Percentiles rank a stretch among this genome's conserved stretches.
These are phyloP conservation scores for Fusarium keratoplasticum DNA, from an alignment of 2,329 filamentous ascomycete species.

Conservation along the genomic window DNA sequence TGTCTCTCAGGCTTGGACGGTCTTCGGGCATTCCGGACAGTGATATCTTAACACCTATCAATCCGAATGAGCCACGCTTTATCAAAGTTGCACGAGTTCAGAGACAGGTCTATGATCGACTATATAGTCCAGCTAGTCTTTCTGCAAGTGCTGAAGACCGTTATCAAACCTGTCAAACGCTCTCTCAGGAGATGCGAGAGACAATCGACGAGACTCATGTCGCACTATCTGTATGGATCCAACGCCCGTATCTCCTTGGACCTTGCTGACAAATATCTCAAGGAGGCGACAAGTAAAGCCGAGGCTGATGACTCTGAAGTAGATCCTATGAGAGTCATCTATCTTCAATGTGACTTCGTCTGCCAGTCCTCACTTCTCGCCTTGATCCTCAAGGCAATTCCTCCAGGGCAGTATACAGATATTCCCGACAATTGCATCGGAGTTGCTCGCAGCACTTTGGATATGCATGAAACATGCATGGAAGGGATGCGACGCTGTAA, in stretches of 20 bases:
- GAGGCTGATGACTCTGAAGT: not conserved
- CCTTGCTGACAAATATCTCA: not conserved
- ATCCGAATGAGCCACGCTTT: slow-evolving; percentile 27
- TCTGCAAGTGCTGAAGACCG: not conserved
- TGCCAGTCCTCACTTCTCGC: slow-evolving; percentile 50
- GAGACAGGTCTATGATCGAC: slow-evolving; percentile 47
- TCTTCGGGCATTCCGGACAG: slow-evolving; percentile 49
- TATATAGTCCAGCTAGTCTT: slow-evolving; percentile 45
- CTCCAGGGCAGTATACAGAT: not conserved
- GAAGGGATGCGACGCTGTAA: slow-evolving; percentile 38
- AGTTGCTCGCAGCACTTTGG: slow-evolving; percentile 49
- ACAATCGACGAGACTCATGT: slow-evolving; percentile 21
- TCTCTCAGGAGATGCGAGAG: slow-evolving; percentile 17
- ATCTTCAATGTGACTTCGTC: slow-evolving; percentile 49
- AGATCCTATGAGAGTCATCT: slow-evolving; percentile 45
- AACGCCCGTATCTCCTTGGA: rapidly evolving
- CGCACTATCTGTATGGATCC: slow-evolving; percentile 18
- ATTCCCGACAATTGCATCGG: slow-evolving; percentile 43
- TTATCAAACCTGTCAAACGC: not conserved
- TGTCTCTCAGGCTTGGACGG: slow-evolving; percentile 51
- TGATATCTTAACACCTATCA: slow-evolving; percentile 43
- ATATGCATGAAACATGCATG: slow-evolving; percentile 50
- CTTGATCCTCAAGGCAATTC: slow-evolving; percentile 47
- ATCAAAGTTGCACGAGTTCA: slow-evolving; percentile 44
- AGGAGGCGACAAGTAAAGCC: slow-evolving; percentile 9